phyloP scores from a whole-genome alignment of 179 eudicot species.

The Vitellaria paradoxa region DNA sequence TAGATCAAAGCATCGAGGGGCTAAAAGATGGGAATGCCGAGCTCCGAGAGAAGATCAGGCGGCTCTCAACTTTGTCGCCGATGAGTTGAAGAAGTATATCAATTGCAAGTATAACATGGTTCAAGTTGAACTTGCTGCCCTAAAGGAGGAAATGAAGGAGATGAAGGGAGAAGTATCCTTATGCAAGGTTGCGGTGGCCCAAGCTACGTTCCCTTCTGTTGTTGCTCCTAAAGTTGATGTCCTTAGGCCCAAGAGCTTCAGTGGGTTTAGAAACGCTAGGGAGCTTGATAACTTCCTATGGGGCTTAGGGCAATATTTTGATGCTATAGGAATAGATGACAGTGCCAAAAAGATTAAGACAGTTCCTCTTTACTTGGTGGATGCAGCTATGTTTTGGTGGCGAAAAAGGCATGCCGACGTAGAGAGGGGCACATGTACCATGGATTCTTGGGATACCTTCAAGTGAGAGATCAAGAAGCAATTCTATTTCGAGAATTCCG shows the following conservation, averaged over 20 bases:
- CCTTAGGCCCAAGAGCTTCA: neutral
- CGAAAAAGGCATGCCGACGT: neutral
- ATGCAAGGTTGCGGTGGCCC: no score
- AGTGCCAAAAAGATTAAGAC: neutral
- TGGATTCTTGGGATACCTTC: neutral
- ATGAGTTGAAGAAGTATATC: neutral
- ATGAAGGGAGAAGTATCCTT: neutral
- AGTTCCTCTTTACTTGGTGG: neutral
- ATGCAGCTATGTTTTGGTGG: neutral
- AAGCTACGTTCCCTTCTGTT: no score
- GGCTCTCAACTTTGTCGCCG: neutral
- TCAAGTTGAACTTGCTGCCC: neutral
- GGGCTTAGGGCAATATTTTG: neutral
- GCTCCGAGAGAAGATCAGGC: neutral
- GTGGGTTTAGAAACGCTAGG: neutral
- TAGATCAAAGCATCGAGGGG: neutral
- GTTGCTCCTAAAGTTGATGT: neutral
- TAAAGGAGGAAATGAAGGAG: neutral
- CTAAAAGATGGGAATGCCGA: neutral
- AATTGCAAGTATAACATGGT: neutral
- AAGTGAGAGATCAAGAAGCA: neutral
- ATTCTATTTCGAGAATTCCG: neutral
- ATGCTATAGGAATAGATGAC: neutral
- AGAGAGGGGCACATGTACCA: neutral
- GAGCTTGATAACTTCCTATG: neutral